Conservation (phyloP, 1,284 basidiomycete genomes). For the Cystobasidium sp. region DNA sequence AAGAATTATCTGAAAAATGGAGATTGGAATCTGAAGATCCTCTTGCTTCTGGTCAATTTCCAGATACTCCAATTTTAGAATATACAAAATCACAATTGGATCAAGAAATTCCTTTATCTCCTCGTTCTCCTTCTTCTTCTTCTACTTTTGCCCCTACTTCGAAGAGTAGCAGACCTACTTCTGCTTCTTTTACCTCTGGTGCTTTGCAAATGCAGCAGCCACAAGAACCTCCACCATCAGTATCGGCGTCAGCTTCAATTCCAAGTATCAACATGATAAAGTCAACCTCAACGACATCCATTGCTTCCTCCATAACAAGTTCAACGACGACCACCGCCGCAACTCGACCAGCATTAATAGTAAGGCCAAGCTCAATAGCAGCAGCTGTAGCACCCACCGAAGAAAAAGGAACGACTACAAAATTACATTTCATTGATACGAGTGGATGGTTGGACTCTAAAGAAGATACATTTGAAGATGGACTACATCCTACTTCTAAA, state of each 20-base stretch:
- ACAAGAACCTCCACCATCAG: too few species aligned
- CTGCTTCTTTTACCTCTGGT: background rate
- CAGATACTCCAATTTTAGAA: conserved; percentile 37
- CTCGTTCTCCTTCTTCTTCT: background rate
- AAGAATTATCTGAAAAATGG: conserved; percentile 25
- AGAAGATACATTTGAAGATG: conserved; percentile 34
- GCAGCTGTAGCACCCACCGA: conserved; percentile 25
- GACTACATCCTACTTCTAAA: conserved; percentile 22
- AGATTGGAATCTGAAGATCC: conserved; percentile 26
- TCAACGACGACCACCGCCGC: too few species aligned
- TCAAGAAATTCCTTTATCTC: conserved; percentile 2
- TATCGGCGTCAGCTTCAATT: background rate
- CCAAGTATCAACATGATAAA: background rate
- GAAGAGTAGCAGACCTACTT: conserved; percentile 7
- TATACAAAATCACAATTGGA: conserved; percentile 37
- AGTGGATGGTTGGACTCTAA: conserved; percentile 28
- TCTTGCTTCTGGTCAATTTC: conserved; percentile 34
- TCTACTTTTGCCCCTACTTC: background rate
- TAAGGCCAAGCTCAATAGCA: conserved; percentile 32
- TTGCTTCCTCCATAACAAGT: background rate
- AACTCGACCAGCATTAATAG: conserved; percentile 26
- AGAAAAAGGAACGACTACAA: conserved; percentile 31
- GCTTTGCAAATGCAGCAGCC: background rate
- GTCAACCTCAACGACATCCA: background rate
- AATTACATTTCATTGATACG: conserved; percentile 36